Percentiles rank a stretch among this genome's conserved stretches.
Conservation (phyloP, 306 rosid genomes). For the Astragalus membranaceus region DNA sequence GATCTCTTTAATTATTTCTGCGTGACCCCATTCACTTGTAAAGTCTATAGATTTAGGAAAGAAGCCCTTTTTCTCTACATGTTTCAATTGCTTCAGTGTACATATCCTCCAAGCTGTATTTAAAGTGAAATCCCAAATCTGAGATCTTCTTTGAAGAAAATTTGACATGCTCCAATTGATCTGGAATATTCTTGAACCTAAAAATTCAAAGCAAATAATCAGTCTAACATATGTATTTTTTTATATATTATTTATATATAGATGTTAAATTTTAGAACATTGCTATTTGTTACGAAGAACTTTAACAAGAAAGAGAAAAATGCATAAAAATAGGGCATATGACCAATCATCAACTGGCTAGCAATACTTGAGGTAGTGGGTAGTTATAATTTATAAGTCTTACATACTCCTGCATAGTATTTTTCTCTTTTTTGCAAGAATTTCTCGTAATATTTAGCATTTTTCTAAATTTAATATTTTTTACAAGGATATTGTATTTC, state of each 20-base stretch:
- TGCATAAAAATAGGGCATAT: too few relatives aligned
- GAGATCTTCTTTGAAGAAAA: conserved; percentile 67
- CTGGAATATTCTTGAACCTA: conserved; percentile 59
- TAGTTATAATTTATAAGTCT: too few relatives aligned
- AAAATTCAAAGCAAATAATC: background rate
- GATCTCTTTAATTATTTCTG: background rate
- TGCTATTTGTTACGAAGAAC: too few relatives aligned
- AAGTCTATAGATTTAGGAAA: conserved; percentile 14
- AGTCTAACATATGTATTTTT: background rate
- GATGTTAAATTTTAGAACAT: too few relatives aligned
- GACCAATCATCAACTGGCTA: too few relatives aligned
- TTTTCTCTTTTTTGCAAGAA: too few relatives aligned
- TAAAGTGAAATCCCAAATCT: conserved; percentile 59
- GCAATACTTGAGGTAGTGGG: too few relatives aligned
- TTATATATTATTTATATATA: background rate
- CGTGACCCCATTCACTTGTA: background rate
- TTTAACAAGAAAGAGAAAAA: too few relatives aligned
- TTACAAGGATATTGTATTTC: too few relatives aligned
- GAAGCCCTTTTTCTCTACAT: conserved; percentile 58
- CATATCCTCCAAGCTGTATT: conserved; percentile 69
- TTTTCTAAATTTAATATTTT: too few relatives aligned
- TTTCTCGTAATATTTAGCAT: too few relatives aligned
- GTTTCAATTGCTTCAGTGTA: conserved; percentile 49
- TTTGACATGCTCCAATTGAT: conserved; percentile 35
- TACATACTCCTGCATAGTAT: too few relatives aligned